Evolutionary conservation across 225 moss, liverwort and hornwort genomes (phyloP).

Genomic region (Antitrichia curtipendula): DNA sequence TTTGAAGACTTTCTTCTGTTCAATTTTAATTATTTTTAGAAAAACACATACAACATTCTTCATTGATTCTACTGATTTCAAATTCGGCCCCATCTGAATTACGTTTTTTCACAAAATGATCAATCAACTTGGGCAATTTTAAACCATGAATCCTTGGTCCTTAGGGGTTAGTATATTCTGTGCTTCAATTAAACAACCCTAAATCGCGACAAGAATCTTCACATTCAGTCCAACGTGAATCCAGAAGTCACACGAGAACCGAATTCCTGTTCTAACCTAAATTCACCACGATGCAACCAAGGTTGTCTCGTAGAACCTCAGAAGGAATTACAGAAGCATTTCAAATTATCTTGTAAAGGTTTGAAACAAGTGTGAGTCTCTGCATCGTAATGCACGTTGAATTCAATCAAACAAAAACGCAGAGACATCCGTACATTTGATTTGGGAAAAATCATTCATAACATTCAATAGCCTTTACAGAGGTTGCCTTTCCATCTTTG

Average conservation of each 20-base stretch:
- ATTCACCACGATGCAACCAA: background rate
- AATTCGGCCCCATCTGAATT: background rate
- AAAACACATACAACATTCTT: background rate
- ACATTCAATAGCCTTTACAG: too few relatives aligned
- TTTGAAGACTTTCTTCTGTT: background rate
- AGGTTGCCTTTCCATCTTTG: too few relatives aligned
- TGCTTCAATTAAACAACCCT: background rate
- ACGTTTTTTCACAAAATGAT: background rate
- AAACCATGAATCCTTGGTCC: background rate
- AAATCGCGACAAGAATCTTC: background rate
- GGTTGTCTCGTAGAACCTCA: background rate
- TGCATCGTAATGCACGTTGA: background rate
- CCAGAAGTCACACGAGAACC: background rate
- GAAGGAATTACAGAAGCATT: background rate
- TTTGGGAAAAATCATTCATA: too few relatives aligned
- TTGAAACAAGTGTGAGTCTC: background rate
- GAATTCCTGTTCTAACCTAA: background rate
- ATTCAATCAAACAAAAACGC: background rate
- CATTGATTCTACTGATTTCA: background rate
- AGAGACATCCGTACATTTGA: constrained; percentile 25
- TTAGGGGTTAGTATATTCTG: background rate
- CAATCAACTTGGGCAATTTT: background rate
- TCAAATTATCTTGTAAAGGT: background rate
- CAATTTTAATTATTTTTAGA: too few relatives aligned
- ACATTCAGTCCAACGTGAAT: background rate